phyloP scores from a whole-genome alignment of 2,329 filamentous ascomycete genomes.

The Apiospora kogelbergensis region DNA sequence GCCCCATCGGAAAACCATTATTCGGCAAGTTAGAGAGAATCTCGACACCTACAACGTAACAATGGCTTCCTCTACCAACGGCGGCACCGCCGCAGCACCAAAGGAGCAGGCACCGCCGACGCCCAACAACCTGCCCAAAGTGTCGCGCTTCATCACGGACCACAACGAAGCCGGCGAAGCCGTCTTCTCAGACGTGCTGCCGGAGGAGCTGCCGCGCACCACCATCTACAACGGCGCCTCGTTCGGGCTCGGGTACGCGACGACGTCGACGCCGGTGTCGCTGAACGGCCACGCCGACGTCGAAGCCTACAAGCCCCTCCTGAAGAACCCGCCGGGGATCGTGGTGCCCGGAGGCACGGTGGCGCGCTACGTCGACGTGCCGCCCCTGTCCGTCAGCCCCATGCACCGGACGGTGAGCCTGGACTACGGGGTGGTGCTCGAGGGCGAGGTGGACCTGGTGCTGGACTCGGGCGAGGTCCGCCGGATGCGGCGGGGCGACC shows the following conservation, averaged over 20 bases:
- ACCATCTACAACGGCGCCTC: slow-evolving; percentile 38
- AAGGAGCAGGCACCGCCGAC: slow-evolving; percentile 14
- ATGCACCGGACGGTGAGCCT: slow-evolving; percentile 50
- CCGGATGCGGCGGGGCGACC: slow-evolving; percentile 43
- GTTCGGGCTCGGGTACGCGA: slow-evolving; percentile 50
- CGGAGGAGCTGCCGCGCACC: slow-evolving; percentile 21
- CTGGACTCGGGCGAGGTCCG: slow-evolving; percentile 46
- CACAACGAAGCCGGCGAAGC: slow-evolving; percentile 34
- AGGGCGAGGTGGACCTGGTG: slow-evolving; percentile 48
- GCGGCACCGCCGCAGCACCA: not conserved
- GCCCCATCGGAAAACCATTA: not conserved
- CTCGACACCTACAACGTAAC: not conserved
- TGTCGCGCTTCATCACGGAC: slow-evolving; percentile 32
- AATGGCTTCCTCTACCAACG: not conserved
- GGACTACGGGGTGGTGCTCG: slow-evolving; percentile 50
- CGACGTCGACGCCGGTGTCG: slow-evolving; percentile 45
- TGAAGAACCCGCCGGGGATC: slow-evolving; percentile 47
- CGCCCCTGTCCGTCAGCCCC: slow-evolving; percentile 36
- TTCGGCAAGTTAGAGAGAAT: not conserved
- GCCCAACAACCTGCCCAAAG: slow-evolving; percentile 17
- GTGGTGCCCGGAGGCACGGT: slow-evolving; percentile 44
- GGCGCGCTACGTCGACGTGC: slow-evolving; percentile 46
- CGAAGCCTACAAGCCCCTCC: slow-evolving; percentile 41
- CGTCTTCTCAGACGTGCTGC: slow-evolving; percentile 31
- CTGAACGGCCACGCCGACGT: slow-evolving; percentile 47